Base-by-base conservation (phyloP, 306 rosid species). In the Senna tora region DNA sequence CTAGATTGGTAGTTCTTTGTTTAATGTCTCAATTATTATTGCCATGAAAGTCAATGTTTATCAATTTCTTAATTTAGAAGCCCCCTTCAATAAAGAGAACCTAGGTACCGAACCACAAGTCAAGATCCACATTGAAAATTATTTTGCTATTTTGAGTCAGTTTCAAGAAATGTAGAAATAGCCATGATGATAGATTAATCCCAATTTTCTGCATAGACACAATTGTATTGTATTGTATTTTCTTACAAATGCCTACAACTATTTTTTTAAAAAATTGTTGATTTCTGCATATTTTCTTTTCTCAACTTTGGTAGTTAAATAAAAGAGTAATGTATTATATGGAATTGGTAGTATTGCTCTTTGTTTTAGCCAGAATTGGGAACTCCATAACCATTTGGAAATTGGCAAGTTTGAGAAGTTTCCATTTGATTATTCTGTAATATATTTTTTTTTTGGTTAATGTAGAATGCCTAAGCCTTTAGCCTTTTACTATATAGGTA, bases 311-410 rank as follows among this genome's bases (percentile, higher is more conserved):
- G 15, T 42, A 25, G 46, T 39, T 6, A 15, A 30, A 16, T n/a
- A 4, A 15, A 33, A 15, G 39, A 61, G n/a, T 6, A 65, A 22
- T 33, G 67, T 52, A 11, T 45, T 5, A 53, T 63, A 14, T 77
- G 88, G 93, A 93, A 97, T 63, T 93, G 85, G 96, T 96, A 45
- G 88, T 82, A 30, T 68, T 88, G 80, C 98, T 93, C 46, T 90
- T 93, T 77, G 89, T 90, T 74, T 80, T 93, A 67, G 98, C 98
- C 4, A 90, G 93, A 79, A 85, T 97, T 79, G 97, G 98, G 63
- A 90, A 82, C 80, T 87, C 78, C 83, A 80, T 93, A 65, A 88
- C 98, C 66, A 71, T 90, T 79, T 90, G 98, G 98, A 93, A 88
- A 30, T 80, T 90, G 87, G 65, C 60, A 90, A 88, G 81, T 77